Conservation (phyloP, 148 eudicot species). For the Fagopyrum esculentum region DNA sequence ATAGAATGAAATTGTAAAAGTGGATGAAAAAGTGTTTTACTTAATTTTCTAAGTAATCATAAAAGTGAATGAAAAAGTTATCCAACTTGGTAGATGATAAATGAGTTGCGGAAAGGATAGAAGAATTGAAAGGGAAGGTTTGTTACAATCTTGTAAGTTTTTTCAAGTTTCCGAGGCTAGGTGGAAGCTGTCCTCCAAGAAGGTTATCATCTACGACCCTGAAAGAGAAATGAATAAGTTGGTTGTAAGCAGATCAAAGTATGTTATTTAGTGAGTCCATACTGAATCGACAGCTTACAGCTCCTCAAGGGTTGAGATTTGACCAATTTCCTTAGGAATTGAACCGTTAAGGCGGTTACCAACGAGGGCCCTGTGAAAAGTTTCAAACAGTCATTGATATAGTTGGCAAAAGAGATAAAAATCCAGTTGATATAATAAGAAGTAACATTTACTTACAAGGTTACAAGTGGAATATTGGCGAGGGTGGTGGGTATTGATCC, state of each 20-base stretch:
- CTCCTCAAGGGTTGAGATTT: conserved; percentile 51
- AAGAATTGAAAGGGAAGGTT: background rate
- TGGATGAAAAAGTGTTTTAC: background rate
- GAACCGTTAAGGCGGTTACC: conserved; percentile 54
- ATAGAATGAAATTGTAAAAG: background rate
- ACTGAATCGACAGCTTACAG: conserved; percentile 36
- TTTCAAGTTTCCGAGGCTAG: conserved; percentile 54
- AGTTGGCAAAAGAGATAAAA: background rate
- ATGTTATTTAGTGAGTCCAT: background rate
- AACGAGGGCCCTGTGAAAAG: conserved; percentile 39
- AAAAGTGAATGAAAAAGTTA: background rate
- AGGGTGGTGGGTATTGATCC: conserved; percentile 60
- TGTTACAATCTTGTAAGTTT: conserved; percentile 47
- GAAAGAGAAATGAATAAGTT: conserved; percentile 10
- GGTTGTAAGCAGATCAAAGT: background rate
- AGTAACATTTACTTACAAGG: conserved; percentile 36
- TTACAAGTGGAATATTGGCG: conserved; percentile 40
- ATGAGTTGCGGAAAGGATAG: background rate
- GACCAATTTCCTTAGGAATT: conserved; percentile 63
- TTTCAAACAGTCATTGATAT: background rate
- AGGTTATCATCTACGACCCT: conserved; percentile 58
- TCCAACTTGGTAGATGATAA: background rate
- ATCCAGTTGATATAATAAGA: background rate
- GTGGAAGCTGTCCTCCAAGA: conserved; percentile 62
- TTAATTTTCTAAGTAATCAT: background rate